Evolutionary conservation across 2,329 filamentous ascomycete genomes (phyloP), one percentile per base, ranked within the genome.

Genomic region (Calonectria pteridis): DNA sequence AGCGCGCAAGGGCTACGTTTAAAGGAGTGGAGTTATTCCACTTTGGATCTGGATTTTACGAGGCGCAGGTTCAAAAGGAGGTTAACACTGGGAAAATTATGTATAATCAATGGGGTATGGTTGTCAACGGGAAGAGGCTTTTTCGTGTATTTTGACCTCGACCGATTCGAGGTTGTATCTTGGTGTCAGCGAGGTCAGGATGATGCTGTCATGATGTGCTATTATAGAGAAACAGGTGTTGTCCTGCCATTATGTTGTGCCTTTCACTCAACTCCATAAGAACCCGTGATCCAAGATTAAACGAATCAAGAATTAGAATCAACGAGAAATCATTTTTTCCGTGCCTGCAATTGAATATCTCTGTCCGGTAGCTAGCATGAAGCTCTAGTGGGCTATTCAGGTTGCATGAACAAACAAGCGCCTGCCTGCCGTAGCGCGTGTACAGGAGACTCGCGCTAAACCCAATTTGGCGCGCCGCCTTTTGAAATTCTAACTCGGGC

Each of bases 1-100:
- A 71, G 92, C 92, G 67, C 88, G 92, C 80, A 93, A 93, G 86
- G 92, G 91, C 75, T 93, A 93, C 82, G 92, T 93, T 86, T 92
- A 84, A 90, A 86, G 67, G 73, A 74, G 73, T 74, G 67, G 71
- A 73, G 77, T 68, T 73, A 76, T 74, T 75, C 71, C 67, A 74
- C 43, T 73, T 63, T 78, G 71, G 76, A 75, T 78, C 72, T 78
- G 69, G 74, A 78, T 80, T 80, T 81, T 77, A 79, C 70, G 79
- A 79, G 80, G 82, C 81, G 82, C 77, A 78, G 77, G 78, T 81
- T 81, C 74, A 79, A 81, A 81, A 76, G 77, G 76, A 78, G 77
- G 79, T 50, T 79, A 76, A 75, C 70, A 75, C 73, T 77, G 77
- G 77, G 75, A 79, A 77, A 75, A 75, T 78, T 76, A 77, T 80